These are phyloP conservation scores for Saturnispora mendoncae DNA, from an alignment of 805 yeast species.

Conservation along the genomic window DNA sequence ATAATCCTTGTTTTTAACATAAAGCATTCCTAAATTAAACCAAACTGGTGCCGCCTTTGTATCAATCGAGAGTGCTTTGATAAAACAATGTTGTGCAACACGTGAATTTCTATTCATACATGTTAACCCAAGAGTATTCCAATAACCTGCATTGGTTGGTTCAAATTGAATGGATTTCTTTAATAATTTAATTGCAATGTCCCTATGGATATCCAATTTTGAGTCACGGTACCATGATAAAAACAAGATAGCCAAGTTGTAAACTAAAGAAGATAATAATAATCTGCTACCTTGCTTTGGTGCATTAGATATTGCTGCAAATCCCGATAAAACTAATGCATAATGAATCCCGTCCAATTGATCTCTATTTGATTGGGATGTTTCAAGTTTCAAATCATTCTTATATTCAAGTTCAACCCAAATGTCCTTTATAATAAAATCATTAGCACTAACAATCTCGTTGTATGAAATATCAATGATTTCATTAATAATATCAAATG, in stretches of 20 bases:
- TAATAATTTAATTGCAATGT: conserved; percentile 45
- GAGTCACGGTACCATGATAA: conserved; percentile 35
- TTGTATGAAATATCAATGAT: conserved; percentile 14
- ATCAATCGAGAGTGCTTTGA: conserved; percentile 66
- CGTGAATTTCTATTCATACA: conserved; percentile 54
- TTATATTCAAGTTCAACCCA: conserved; percentile 5
- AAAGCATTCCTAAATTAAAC: conserved; percentile 76
- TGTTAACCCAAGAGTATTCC: conserved; percentile 81
- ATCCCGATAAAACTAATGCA: conserved; percentile 38
- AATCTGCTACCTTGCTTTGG: conserved; percentile 36
- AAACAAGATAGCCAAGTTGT: conserved; percentile 65
- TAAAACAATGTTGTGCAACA: conserved; percentile 87
- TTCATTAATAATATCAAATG: conserved; percentile 30
- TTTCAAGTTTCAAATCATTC: not conserved
- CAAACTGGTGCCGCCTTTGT: conserved; percentile 62
- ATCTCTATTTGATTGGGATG: not conserved
- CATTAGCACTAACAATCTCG: conserved; percentile 7
- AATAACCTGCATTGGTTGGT: conserved; percentile 56
- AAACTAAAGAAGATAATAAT: conserved; percentile 45
- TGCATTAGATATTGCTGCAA: conserved; percentile 34
- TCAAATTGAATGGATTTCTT: conserved; percentile 68
- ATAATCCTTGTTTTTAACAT: conserved; percentile 56
- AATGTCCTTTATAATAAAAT: not conserved
- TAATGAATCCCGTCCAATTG: conserved; percentile 10
- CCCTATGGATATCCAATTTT: conserved; percentile 25